A percentile compares a stretch with the other conserved stretches of the same genome.
Evolutionary conservation across 495 filamentous ascomycete genomes (phyloP).

Genomic region (Cetradonia linearis): DNA sequence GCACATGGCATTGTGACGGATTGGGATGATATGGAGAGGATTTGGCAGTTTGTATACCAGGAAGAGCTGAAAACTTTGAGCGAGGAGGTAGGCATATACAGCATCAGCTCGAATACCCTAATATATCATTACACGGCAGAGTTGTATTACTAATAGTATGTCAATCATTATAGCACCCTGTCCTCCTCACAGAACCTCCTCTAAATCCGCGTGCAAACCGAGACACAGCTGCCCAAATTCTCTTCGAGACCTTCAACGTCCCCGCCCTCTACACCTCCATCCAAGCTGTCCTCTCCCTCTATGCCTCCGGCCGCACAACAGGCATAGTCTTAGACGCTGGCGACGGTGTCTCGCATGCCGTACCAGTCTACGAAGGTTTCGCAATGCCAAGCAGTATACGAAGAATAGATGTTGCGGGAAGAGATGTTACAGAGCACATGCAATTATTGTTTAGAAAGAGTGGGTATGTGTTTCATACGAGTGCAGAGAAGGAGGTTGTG

Average conservation of each 20-base stretch:
- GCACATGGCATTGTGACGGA: slow-evolving; percentile 98
- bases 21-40: slow-evolving; percentile 99
- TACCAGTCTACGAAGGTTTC: slow-evolving; percentile 97
- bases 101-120: not conserved
- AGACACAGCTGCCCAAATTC: slow-evolving; percentile 91
- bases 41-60: slow-evolving; percentile 83
- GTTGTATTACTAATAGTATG: not conserved
- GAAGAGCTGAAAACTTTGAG: slow-evolving; percentile 87
- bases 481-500: slow-evolving; percentile 96
- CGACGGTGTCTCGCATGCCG: slow-evolving; percentile 94
- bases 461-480: slow-evolving; percentile 92
- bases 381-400: slow-evolving; percentile 91
- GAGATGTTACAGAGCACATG: slow-evolving; percentile 93
- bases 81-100: slow-evolving; percentile 61
- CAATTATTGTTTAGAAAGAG: slow-evolving; percentile 85
- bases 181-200: slow-evolving; percentile 91
- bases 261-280: slow-evolving; percentile 94
- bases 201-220: slow-evolving; percentile 93
- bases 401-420: slow-evolving; percentile 92
- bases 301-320: slow-evolving; percentile 92
- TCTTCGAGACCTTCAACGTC: slow-evolving; percentile 99
- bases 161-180: slow-evolving; percentile 58
- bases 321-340: slow-evolving; percentile 92
- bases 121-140: not conserved
- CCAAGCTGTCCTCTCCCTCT: slow-evolving; percentile 91